A percentile compares a stretch with the other conserved stretches of the same genome.
These are phyloP conservation scores for Neurospora sp. DNA, from an alignment of 2,329 filamentous ascomycete genomes.

Conservation along the genomic window DNA sequence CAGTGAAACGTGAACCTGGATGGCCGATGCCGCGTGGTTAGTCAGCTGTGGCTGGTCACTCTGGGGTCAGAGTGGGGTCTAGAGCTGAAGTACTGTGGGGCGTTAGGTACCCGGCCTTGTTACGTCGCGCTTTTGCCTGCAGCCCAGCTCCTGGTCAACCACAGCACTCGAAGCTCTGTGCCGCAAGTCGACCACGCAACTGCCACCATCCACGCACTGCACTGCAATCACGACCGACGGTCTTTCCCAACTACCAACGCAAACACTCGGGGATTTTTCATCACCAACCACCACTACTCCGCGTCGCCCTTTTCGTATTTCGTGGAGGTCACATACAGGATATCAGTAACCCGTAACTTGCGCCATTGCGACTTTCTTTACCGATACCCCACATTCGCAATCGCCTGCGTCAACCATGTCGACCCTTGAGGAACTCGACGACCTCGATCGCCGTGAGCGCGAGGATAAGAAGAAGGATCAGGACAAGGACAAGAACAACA, in stretches of 20 bases:
- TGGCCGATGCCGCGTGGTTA: conserved; percentile 1
- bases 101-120: conserved; percentile 13
- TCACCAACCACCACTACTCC: neutral
- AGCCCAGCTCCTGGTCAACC: conserved; percentile 11
- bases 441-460: conserved; percentile 71
- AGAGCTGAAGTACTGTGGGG: neutral
- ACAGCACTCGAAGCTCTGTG: conserved; percentile 14
- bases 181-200: conserved; percentile 10
- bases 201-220: conserved; percentile 5
- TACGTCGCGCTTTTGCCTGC: conserved; percentile 22
- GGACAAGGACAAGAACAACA: conserved; percentile 47
- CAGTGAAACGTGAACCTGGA: neutral
- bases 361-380: neutral
- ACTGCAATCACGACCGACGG: neutral
- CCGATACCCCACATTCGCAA: conserved; percentile 1
- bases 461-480: conserved; percentile 33
- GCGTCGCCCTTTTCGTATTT: neutral
- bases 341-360: neutral
- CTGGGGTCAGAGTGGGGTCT: conserved; percentile 7
- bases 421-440: conserved; percentile 84
- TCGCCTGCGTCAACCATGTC: conserved; percentile 50
- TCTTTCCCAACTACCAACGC: neutral
- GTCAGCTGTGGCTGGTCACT: conserved; percentile 4
- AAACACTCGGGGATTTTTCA: neutral
- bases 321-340: neutral